Percentiles rank a stretch among this genome's conserved stretches.
Evolutionary conservation across 1,139 yeast species (phyloP).

Genomic region (Geotrichum klebahnii): DNA sequence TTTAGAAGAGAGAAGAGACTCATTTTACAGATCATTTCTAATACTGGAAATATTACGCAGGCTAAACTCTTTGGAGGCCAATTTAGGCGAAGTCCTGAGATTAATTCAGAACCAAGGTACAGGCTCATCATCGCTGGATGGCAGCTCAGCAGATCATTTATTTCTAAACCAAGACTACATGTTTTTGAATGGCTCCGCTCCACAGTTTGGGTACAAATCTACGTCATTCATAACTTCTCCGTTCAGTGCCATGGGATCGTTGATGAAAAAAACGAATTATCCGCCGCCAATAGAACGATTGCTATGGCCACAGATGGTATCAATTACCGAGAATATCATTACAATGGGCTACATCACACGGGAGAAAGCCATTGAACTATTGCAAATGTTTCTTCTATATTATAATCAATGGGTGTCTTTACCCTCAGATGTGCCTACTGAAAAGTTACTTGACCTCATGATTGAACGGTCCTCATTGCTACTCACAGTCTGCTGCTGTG

Average conservation of each 20-base stretch:
- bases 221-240: slow-evolving; percentile 49
- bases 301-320: slow-evolving; percentile 38
- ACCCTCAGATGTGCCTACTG: slow-evolving; percentile 53
- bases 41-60: slow-evolving; percentile 26
- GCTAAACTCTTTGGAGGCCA: slow-evolving; percentile 3
- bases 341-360: slow-evolving; percentile 49
- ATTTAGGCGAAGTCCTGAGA: slow-evolving; percentile 5
- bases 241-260: slow-evolving; percentile 45
- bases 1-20: slow-evolving; percentile 21
- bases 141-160: neutral
- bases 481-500: slow-evolving; percentile 60
- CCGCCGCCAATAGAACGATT: slow-evolving; percentile 49
- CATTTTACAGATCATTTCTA: slow-evolving; percentile 29
- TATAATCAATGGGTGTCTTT: slow-evolving; percentile 79
- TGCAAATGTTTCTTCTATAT: slow-evolving; percentile 55
- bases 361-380: slow-evolving; percentile 48
- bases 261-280: slow-evolving; percentile 36
- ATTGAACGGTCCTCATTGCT: slow-evolving; percentile 56
- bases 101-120: slow-evolving; percentile 1
- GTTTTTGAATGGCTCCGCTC: slow-evolving; percentile 26
- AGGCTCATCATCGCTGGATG: neutral
- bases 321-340: slow-evolving; percentile 45
- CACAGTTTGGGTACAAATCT: slow-evolving; percentile 44
- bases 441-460: slow-evolving; percentile 50
- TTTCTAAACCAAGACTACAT: slow-evolving; percentile 14